Base-by-base conservation (phyloP, 1,284 basidiomycete genomes). In the Naganishia sp. region DNA sequence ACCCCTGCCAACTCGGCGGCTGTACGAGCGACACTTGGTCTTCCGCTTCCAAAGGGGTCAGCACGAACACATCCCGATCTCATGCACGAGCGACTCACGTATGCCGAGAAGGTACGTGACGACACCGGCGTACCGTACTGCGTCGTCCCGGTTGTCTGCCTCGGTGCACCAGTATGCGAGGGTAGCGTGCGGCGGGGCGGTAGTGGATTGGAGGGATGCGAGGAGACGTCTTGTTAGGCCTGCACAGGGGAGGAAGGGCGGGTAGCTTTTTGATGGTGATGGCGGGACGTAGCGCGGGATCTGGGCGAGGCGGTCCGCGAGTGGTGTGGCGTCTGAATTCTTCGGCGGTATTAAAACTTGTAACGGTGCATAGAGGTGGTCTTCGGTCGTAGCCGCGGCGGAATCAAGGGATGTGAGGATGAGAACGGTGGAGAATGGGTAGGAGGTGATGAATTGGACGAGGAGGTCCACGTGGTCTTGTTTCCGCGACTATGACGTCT, bases 111-210 rank as follows among this genome's bases (percentile, higher is more conserved):
- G 78, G 64, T 83, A 83, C 42, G 83, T 78, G 2, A 84, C 81
- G 10, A 83, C 83, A 2, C 79, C 78, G 1, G 89, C 88, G 28
- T 90, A 80, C 23, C 86, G 78, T 16, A 82, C 79, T 0, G 90
- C 89, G 74, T 92, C 90, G 15, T 77, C 82, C 64, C 87, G 81
- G 72, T 92, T 92, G 74, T 92, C 90, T 2, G 89, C 90, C 74
- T 92, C 90, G 36, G 86, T 83, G 50, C 82, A 77, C 86, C 86
- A 89, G 21, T 81, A 74, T 49, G 77, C 67, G 0, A 87, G 82
- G 1, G 72, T 70, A 10, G 74, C 78, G 33, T 77, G 75, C 0
- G 74, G 66, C 39, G 70, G 60, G n/a, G 42, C 44, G 15, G 13
- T 56, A 25, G 48, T 39, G 6, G 54, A 67, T 2, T 68, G 55